Conservation (phyloP, 2,329 filamentous ascomycete species). For the Diplodia intermedia region DNA sequence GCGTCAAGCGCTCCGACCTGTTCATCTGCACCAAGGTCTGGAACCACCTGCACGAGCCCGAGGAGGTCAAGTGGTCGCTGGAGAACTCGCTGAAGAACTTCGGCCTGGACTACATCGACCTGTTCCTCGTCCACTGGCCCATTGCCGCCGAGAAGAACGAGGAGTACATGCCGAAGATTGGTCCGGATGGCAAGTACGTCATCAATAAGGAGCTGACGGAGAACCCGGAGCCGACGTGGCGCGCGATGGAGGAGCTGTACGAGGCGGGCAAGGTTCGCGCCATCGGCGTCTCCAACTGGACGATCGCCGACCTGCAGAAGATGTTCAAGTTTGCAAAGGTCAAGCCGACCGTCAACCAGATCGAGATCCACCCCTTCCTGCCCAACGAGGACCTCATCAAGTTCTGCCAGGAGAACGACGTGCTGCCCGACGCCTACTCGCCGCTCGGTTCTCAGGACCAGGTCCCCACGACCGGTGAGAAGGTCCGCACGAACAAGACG, state of each 20-base stretch:
- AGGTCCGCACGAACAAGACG: conserved; percentile 70
- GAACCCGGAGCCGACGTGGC: conserved; percentile 72
- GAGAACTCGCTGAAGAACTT: conserved; percentile 70
- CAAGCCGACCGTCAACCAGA: conserved; percentile 75
- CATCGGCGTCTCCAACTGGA: conserved; percentile 78
- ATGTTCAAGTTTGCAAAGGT: conserved; percentile 68
- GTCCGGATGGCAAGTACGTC: conserved; percentile 64
- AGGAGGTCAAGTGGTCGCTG: conserved; percentile 66
- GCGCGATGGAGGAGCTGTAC: conserved; percentile 68
- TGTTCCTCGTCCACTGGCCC: conserved; percentile 72
- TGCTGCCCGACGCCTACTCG: conserved; percentile 70
- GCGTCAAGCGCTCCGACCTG: conserved; percentile 64
- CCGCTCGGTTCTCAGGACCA: conserved; percentile 74
- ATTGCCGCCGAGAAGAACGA: conserved; percentile 60
- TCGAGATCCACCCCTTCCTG: conserved; percentile 77
- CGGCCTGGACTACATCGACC: conserved; percentile 68
- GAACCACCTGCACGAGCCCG: conserved; percentile 61
- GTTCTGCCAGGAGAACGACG: conserved; percentile 65
- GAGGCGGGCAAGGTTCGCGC: conserved; percentile 66
- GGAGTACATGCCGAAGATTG: conserved; percentile 62
- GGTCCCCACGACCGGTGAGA: conserved; percentile 72
- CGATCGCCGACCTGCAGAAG: conserved; percentile 70
- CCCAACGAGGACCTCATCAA: conserved; percentile 67
- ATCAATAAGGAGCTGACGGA: conserved; percentile 71
- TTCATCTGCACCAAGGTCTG: conserved; percentile 80